A percentile compares a stretch with the other conserved stretches of the same genome.
Conservation (phyloP, 176 grass and related monocot genomes). For the Aegilops umbellulata region DNA sequence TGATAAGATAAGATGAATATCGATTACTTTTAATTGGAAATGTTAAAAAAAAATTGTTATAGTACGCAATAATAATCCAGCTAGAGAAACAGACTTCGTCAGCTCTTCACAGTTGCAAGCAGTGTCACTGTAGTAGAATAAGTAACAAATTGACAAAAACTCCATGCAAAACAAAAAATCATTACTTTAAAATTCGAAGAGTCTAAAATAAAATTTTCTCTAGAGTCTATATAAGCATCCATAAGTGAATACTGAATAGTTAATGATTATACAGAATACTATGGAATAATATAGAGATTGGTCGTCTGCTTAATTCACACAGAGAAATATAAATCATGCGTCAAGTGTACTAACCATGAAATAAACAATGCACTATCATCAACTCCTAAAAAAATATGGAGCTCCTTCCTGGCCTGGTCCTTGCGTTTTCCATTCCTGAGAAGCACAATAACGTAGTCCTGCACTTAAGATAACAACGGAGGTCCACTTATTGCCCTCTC, state of each 20-base stretch:
- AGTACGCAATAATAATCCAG: not conserved
- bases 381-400: slow-evolving; percentile 53
- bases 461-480: slow-evolving; percentile 51
- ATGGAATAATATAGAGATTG: not conserved
- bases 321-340: not conserved
- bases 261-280: not conserved
- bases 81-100: not conserved
- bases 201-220: not conserved
- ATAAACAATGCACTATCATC: slow-evolving; percentile 45
- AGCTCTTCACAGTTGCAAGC: not conserved
- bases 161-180: not conserved
- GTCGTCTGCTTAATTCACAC: not conserved
- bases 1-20: not conserved
- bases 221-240: not conserved
- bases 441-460: slow-evolving; percentile 70
- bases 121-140: not conserved
- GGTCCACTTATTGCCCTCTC: slow-evolving; percentile 9
- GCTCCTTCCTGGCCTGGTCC: slow-evolving; percentile 38
- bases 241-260: not conserved
- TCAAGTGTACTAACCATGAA: slow-evolving; percentile 57
- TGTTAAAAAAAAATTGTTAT: not conserved
- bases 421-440: slow-evolving; percentile 50
- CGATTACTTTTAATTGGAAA: not conserved
- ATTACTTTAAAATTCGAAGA: not conserved
- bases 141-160: not conserved